Conservation (phyloP, 2,329 filamentous ascomycete genomes). For the Capronia americana region DNA sequence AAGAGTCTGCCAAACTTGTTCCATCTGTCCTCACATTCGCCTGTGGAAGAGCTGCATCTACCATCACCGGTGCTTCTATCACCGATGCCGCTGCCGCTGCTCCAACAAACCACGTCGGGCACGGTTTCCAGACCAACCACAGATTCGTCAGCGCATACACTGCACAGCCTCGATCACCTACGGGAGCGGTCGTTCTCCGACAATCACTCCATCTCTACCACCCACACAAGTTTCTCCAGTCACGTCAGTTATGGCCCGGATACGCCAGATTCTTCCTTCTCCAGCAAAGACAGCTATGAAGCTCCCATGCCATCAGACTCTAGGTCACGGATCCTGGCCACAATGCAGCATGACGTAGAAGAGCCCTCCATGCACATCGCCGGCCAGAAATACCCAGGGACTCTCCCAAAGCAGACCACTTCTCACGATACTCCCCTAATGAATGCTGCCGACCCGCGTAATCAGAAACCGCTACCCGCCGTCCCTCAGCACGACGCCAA, state of each 20-base stretch:
- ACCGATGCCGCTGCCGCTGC: slow-evolving; percentile 23
- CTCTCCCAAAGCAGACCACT: slow-evolving; percentile 5
- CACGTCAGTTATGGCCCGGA: slow-evolving; percentile 18
- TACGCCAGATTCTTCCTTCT: slow-evolving; percentile 25
- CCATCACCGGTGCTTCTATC: slow-evolving; percentile 15
- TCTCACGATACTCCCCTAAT: neutral
- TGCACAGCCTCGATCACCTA: slow-evolving; percentile 26
- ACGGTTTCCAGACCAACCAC: slow-evolving; percentile 47
- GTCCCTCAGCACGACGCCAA: neutral
- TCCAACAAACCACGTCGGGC: slow-evolving; percentile 16
- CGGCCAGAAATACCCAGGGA: slow-evolving; percentile 11
- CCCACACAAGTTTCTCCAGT: slow-evolving; percentile 32
- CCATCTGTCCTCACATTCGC: slow-evolving; percentile 15
- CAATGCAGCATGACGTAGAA: slow-evolving; percentile 25
- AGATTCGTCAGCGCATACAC: slow-evolving; percentile 50
- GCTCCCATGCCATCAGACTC: neutral
- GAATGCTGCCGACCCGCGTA: slow-evolving; percentile 12
- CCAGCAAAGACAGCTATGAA: slow-evolving; percentile 18
- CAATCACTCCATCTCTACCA: slow-evolving; percentile 29
- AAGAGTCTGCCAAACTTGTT: slow-evolving; percentile 29
- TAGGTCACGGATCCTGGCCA: slow-evolving; percentile 24
- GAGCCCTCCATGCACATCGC: slow-evolving; percentile 27
- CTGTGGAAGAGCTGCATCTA: neutral
- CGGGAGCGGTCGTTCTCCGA: slow-evolving; percentile 31
- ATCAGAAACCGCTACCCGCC: slow-evolving; percentile 12